Evolutionary conservation across 345 rosid genomes (phyloP).

Genomic region (Passiflora organensis): DNA sequence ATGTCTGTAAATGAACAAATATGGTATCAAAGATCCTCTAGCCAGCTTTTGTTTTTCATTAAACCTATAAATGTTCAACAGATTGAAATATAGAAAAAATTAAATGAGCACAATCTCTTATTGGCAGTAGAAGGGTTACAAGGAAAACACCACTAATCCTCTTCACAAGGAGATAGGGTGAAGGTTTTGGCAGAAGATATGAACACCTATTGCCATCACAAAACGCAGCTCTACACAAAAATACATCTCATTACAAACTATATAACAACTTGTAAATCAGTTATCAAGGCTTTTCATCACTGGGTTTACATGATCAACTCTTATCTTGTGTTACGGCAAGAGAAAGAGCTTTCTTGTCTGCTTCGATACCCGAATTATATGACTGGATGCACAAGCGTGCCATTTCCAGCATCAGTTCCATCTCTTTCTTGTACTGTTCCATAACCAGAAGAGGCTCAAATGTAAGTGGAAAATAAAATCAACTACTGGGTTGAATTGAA

Average conservation of each 20-base stretch:
- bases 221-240: neutral
- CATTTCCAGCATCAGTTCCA: slow-evolving; percentile 60
- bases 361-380: slow-evolving; percentile 11
- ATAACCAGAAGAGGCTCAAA: too few relatives aligned
- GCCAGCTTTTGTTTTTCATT: too few relatives aligned
- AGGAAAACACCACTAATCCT: slow-evolving; percentile 20
- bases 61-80: too few relatives aligned
- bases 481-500: neutral
- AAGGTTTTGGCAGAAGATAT: slow-evolving; percentile 5
- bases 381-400: slow-evolving; percentile 41
- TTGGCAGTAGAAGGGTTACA: neutral
- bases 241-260: neutral
- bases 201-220: slow-evolving; percentile 12
- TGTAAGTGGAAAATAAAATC: neutral
- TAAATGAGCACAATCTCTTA: too few relatives aligned
- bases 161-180: slow-evolving; percentile 30
- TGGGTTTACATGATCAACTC: slow-evolving; percentile 11
- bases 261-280: neutral
- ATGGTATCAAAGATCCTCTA: too few relatives aligned
- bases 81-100: too few relatives aligned
- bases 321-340: slow-evolving; percentile 29
- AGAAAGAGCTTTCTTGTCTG: slow-evolving; percentile 5
- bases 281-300: neutral
- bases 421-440: slow-evolving; percentile 81
- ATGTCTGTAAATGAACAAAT: too few relatives aligned